Conservation (phyloP, 192 early-diverging fungal species). For the Spinellus fusiger region DNA sequence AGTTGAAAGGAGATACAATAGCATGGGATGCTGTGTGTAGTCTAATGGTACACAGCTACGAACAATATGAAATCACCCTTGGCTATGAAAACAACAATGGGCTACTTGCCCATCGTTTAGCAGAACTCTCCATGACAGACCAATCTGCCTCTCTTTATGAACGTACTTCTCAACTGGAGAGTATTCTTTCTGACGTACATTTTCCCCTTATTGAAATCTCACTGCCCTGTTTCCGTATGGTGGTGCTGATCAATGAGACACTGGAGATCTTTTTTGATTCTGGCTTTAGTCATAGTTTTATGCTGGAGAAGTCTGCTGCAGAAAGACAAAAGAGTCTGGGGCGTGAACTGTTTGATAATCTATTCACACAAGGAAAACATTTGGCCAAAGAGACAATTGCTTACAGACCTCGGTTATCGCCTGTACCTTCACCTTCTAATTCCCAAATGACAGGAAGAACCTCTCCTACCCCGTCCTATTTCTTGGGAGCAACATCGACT, state of each 20-base stretch:
- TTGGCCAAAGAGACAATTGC: constrained; percentile 30
- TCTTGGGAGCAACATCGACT: not conserved
- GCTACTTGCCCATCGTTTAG: constrained; percentile 1
- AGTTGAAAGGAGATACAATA: constrained; percentile 44
- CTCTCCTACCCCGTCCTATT: constrained; percentile 27
- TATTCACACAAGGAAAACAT: constrained; percentile 45
- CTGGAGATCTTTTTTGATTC: constrained; percentile 80
- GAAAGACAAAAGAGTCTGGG: constrained; percentile 48
- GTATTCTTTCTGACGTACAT: not conserved
- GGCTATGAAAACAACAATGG: constrained; percentile 6
- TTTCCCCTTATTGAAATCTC: constrained; percentile 4
- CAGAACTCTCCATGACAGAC: constrained; percentile 5
- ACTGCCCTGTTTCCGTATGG: constrained; percentile 47
- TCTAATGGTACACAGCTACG: constrained; percentile 9
- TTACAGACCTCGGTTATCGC: not conserved
- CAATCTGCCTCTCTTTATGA: not conserved
- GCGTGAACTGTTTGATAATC: constrained; percentile 51
- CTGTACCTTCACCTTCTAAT: not conserved
- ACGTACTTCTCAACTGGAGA: constrained; percentile 6
- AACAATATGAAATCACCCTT: constrained; percentile 18
- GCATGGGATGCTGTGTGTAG: constrained; percentile 37
- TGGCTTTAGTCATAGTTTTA: constrained; percentile 56
- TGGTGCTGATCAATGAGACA: constrained; percentile 79
- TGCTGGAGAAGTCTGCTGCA: constrained; percentile 46
- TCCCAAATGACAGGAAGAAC: constrained; percentile 21